phyloP scores from a whole-genome alignment of 2,329 filamentous ascomycete genomes.

The Fusarium irregulare region DNA sequence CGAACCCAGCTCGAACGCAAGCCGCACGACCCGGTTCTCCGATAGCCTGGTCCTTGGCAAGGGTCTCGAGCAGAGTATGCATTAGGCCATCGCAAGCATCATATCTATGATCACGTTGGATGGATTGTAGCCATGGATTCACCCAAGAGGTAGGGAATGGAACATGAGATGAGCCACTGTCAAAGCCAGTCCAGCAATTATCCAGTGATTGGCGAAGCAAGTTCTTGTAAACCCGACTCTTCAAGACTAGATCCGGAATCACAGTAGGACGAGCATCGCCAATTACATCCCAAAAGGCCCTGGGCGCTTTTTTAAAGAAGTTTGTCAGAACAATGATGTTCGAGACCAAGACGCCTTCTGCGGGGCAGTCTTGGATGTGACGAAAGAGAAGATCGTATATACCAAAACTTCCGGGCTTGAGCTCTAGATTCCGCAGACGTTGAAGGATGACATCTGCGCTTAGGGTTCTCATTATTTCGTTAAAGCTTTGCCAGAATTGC shows the following conservation, averaged over 20 bases:
- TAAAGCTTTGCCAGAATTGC: constrained; percentile 82
- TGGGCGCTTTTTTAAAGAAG: constrained; percentile 79
- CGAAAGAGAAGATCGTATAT: constrained; percentile 72
- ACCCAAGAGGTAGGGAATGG: constrained; percentile 83
- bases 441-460: constrained; percentile 80
- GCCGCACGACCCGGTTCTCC: constrained; percentile 68
- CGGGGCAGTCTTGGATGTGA: constrained; percentile 63
- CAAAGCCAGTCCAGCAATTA: constrained; percentile 53
- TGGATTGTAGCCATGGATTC: constrained; percentile 78
- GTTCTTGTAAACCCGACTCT: constrained; percentile 73
- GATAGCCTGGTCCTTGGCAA: constrained; percentile 65
- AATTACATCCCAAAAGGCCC: constrained; percentile 89
- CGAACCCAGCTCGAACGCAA: constrained; percentile 73
- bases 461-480: constrained; percentile 78
- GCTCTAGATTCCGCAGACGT: constrained; percentile 81
- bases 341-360: constrained; percentile 70
- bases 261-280: constrained; percentile 81
- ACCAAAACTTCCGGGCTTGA: constrained; percentile 68
- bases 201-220: constrained; percentile 71
- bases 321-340: constrained; percentile 76
- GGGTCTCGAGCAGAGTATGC: constrained; percentile 76
- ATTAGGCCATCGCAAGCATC: constrained; percentile 85
- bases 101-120: constrained; percentile 79
- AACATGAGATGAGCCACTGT: constrained; percentile 59
- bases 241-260: constrained; percentile 86